Evolutionary conservation across 1,284 basidiomycete genomes (phyloP).

Genomic region (Inonotus hispidus): DNA sequence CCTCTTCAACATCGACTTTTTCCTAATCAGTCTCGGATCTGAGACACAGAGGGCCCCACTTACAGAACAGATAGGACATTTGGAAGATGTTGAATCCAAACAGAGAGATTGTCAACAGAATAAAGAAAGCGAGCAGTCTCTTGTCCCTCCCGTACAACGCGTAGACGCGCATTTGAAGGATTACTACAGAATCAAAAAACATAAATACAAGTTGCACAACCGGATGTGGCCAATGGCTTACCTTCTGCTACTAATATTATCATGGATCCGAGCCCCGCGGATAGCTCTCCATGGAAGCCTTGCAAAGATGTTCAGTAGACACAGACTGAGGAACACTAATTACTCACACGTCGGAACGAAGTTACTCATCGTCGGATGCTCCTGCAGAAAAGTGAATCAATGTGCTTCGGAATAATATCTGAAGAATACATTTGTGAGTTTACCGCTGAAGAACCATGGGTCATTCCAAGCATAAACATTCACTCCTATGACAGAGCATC

Average conservation of each 20-base stretch:
- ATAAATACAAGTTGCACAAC: background rate
- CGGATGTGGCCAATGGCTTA: background rate
- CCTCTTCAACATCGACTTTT: background rate
- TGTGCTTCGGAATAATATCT: background rate
- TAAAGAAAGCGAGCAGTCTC: background rate
- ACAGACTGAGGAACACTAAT: background rate
- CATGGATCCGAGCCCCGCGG: background rate
- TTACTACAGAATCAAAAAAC: background rate
- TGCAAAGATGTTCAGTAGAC: background rate
- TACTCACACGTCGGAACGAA: background rate
- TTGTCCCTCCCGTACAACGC: background rate
- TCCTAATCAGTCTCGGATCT: background rate
- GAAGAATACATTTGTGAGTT: background rate
- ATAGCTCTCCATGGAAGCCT: background rate
- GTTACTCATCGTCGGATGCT: background rate
- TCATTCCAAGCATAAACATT: background rate
- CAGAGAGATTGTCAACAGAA: background rate
- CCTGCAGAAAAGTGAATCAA: background rate
- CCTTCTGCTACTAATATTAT: background rate
- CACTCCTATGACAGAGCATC: background rate
- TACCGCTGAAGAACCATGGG: background rate
- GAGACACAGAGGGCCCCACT: background rate
- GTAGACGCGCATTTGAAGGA: constrained; percentile 2
- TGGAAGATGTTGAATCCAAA: background rate
- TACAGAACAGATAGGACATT: background rate